phyloP scores from a whole-genome alignment of 1,139 yeast species.

The Geotrichum candidum region DNA sequence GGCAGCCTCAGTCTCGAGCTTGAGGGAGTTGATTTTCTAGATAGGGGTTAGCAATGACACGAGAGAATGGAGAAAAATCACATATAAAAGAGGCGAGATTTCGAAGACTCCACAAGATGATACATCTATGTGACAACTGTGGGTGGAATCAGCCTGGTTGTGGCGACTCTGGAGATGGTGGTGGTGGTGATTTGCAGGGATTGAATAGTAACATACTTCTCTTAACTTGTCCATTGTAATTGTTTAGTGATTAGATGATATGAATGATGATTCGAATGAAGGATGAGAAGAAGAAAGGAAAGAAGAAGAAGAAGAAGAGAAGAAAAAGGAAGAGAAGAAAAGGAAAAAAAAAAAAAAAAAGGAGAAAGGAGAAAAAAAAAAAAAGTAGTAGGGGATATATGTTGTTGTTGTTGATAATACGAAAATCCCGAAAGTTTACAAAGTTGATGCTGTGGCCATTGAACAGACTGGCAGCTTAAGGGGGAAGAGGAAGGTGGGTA shows the following conservation, averaged over 20 bases:
- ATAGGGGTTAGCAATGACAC: constrained; percentile 42
- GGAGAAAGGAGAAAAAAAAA: not conserved
- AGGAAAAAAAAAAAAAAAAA: not conserved
- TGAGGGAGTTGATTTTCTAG: constrained; percentile 82
- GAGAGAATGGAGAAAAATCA: constrained; percentile 76
- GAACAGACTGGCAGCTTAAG: not conserved
- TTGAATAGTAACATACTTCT: constrained; percentile 38
- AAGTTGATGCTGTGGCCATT: not conserved
- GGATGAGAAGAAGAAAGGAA: not conserved
- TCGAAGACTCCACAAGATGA: no score
- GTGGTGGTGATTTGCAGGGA: not conserved
- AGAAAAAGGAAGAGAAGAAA: not conserved
- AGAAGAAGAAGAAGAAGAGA: not conserved
- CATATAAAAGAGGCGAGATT: no score
- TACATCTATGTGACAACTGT: no score
- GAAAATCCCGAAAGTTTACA: not conserved
- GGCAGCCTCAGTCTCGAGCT: constrained; percentile 94
- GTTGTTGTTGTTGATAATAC: not conserved
- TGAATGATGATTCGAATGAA: not conserved
- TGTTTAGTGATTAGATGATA: not conserved
- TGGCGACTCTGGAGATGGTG: not conserved
- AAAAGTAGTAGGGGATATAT: not conserved
- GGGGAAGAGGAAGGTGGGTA: not conserved
- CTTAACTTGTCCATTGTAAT: constrained; percentile 45
- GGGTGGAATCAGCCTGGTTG: not conserved